Evolutionary conservation across 352 stramenopile genomes (phyloP), one percentile per base, ranked within the genome.

Genomic region (Phytophthora niederhauseri): DNA sequence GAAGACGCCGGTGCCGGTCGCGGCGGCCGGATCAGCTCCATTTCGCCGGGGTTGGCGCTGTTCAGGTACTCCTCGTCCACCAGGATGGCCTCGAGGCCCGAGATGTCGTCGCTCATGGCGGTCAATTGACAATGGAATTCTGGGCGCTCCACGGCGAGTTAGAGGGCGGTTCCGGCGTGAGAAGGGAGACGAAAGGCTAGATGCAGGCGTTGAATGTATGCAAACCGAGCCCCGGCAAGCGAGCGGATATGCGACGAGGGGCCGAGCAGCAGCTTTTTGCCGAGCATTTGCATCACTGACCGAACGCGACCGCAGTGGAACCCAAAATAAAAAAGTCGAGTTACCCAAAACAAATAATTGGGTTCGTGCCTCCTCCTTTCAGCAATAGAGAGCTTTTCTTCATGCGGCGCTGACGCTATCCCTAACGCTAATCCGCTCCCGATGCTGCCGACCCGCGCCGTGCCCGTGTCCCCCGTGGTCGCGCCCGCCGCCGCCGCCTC

Each of bases 31-130:
- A 20, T 30, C 0, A 61, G 65, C 43, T 61, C 73, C 28, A 63
- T 30, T n/a, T 73, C 61, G n/a, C 45, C 48, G 22, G 31, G 64
- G 49, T 55, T 59, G 36, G 68, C 61, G 24, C 48, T 64, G 30
- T 51, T 45, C 17, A 76, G n/a, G 49, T 78, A 71, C n/a, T 76
- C 70, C 53, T 78, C 73, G 36, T 78, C 70, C 46, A 77, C 73
- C 17, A 81, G 43, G 17, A 76, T 78, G 26, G 57, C 49, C 30
- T 65, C 65, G 2, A 72, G 28, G 17, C 58, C 63, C 2, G 61
- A 50, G 4, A 66, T 67, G 19, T 76, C 54, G 54, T 80, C 69
- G 52, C 69, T 77, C 72, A 79, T 79, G 2, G n/a, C 9, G 28
- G 24, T 26, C 24, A 26, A 26, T 41, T 14, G 9, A 41, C 9